Evolutionary conservation across 495 filamentous ascomycete genomes (phyloP), one percentile per base, ranked within the genome.

Genomic region (Penicillium desertorum): DNA sequence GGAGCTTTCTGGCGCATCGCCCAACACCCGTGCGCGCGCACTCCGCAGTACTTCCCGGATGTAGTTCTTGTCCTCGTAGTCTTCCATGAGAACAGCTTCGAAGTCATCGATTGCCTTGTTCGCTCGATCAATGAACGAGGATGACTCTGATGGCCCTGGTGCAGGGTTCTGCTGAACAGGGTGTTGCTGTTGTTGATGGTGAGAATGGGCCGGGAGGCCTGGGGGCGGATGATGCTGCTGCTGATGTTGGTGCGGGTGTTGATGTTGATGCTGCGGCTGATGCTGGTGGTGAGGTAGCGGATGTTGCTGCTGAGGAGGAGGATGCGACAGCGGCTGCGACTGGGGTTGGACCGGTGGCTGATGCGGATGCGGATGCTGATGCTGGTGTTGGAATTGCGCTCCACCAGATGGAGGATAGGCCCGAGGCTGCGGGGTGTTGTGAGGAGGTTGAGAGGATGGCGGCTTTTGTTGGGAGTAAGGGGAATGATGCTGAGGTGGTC

Each of bases 21-120:
- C 76, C 20, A 79, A 51, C 7, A 71, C 75, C 12, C 75, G 76
- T n/a, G 76, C 76, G 16, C 76, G 74, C 10, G 76, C 75, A 59
- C 76, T 79, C 54, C 75, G 74, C n/a, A 79, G 74, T 22, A 79
- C 76, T 58, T 76, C 74, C 17, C 74, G 73, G 60, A 79, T 79
- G 61, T 79, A 79, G 62, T 79, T 75, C 64, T 78, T 79, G 54
- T 79, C 76, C 45, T 78, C 75, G 53, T 78, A 79, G 51, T 79
- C 76, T 45, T 79, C 75, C 71, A 78, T 73, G 14, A 79, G 67
- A 20, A 79, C 74, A 36, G 71, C 69, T 49, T 79, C 76, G 44
- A 79, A 79, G 58, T 77, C 75, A 56, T 79, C 76, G 49, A 79
- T 76, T n/a, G 76, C 74, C 62, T 79, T 77, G 63, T 76, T 74